These are phyloP conservation scores for Smallanthus sonchifolius DNA, from an alignment of 129 eudicot genomes.

Conservation along the genomic window DNA sequence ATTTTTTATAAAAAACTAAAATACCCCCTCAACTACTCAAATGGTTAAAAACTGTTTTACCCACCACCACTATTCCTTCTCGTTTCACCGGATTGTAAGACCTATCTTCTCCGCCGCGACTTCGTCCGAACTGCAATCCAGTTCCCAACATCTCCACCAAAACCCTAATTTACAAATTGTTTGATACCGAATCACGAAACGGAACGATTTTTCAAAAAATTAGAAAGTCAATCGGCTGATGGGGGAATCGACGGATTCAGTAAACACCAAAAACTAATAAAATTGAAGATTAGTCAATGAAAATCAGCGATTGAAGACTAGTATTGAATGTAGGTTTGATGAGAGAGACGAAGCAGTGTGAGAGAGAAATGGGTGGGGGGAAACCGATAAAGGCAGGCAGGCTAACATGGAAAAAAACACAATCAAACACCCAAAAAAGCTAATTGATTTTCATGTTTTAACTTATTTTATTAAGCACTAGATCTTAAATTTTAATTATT, in stretches of 20 bases:
- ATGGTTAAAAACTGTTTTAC: too few relatives aligned
- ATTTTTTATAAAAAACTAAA: too few relatives aligned
- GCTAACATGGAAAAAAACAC: not conserved
- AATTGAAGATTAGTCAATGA: not conserved
- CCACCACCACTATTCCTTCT: too few relatives aligned
- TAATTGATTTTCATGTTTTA: too few relatives aligned
- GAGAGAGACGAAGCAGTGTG: slow-evolving; percentile 21
- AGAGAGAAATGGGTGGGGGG: slow-evolving; percentile 17
- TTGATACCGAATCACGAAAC: slow-evolving; percentile 1
- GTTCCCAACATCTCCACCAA: slow-evolving; percentile 60
- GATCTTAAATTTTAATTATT: too few relatives aligned
- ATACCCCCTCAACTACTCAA: too few relatives aligned
- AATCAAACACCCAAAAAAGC: too few relatives aligned
- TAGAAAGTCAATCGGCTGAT: slow-evolving; percentile 16
- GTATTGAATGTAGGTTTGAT: slow-evolving; percentile 17
- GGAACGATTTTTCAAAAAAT: slow-evolving; percentile 9
- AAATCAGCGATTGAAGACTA: not conserved
- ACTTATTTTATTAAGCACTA: too few relatives aligned
- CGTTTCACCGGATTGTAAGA: slow-evolving; percentile 62
- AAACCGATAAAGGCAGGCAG: slow-evolving; percentile 8
- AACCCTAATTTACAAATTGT: slow-evolving; percentile 24
- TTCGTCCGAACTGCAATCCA: slow-evolving; percentile 76
- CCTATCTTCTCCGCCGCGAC: slow-evolving; percentile 77
- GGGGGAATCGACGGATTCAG: slow-evolving; percentile 4
- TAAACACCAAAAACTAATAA: not conserved